Evolutionary conservation across 495 filamentous ascomycete genomes (phyloP).

Genomic region (Neurospora terricola): DNA sequence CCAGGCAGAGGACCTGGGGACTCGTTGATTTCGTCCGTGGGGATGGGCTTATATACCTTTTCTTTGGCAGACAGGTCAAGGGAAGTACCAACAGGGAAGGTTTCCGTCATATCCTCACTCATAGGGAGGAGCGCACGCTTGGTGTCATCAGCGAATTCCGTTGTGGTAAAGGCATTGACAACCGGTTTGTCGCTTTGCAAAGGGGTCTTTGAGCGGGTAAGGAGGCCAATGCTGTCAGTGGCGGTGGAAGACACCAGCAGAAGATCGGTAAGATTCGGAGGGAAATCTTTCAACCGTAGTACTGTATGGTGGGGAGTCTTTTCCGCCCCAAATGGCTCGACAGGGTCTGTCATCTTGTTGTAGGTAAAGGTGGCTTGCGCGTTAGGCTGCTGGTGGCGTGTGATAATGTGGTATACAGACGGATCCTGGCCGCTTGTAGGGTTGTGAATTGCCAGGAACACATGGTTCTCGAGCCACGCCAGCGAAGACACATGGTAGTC

Average conservation of each 20-base stretch:
- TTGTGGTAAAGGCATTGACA: slow-evolving; percentile 59
- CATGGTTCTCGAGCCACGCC: slow-evolving; percentile 77
- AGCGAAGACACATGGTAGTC: slow-evolving; percentile 73
- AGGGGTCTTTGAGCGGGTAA: slow-evolving; percentile 60
- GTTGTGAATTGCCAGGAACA: slow-evolving; percentile 72
- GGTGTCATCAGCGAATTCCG: slow-evolving; percentile 64
- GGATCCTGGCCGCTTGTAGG: slow-evolving; percentile 46
- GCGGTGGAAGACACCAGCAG: slow-evolving; percentile 76
- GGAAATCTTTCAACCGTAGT: slow-evolving; percentile 63
- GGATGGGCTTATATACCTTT: slow-evolving; percentile 67
- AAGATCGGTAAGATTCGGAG: slow-evolving; percentile 65
- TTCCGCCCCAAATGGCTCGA: slow-evolving; percentile 56
- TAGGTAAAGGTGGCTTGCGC: slow-evolving; percentile 43
- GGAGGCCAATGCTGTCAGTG: slow-evolving; percentile 63
- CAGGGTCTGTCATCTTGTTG: slow-evolving; percentile 62
- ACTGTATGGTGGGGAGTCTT: slow-evolving; percentile 67
- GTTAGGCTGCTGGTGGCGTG: slow-evolving; percentile 43
- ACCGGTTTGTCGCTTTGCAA: slow-evolving; percentile 51
- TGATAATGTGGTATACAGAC: slow-evolving; percentile 65
- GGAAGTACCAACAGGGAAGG: slow-evolving; percentile 68
- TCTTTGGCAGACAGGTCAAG: slow-evolving; percentile 77
- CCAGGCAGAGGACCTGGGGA: slow-evolving; percentile 79
- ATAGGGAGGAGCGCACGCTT: slow-evolving; percentile 69
- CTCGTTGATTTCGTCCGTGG: slow-evolving; percentile 57
- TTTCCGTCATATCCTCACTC: slow-evolving; percentile 50